Evolutionary conservation across 2,329 filamentous ascomycete species (phyloP), one percentile per base, ranked within the genome.

Genomic region (Paraphaeosphaeria sporulosa): DNA sequence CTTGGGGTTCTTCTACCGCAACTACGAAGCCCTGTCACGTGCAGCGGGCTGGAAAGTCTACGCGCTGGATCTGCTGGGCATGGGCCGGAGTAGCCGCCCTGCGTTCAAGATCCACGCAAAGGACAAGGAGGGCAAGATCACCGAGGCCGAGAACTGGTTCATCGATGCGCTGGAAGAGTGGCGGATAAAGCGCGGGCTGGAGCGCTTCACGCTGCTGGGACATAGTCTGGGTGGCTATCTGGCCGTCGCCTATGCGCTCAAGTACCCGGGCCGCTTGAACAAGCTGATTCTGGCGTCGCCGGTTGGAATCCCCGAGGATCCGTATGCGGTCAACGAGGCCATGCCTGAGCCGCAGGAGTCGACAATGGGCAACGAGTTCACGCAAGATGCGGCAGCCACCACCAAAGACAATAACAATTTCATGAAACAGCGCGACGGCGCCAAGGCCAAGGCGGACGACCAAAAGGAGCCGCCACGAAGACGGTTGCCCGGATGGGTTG

Each of bases 1-100:
- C 0, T 85, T 99, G 0, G 95, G 94, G 23, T 98, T 99, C 80
- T 99, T 96, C 84, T 99, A 97, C 84, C 94, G 95, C 80, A 99
- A 99, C 76, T 97, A 96, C 62, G 95, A 99, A 78, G 88, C 90
- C 6, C 81, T 99, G 36, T 94, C 90, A 48, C 88, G 94, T 19
- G 81, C 88, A 1, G 83, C 85, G 30, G 93, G 94, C 30, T 96
- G 95, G 89, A 94, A 92, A 71, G 81, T 99, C 19, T 98, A 95
- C 75, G 93, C 94, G 0, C 82, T 99, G n/a, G 94, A 99, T 72
- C 88, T 98, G 85, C 84, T 97, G 17, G 94, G 94, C 60, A 97
- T 97, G 92, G 94, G 94, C 60, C 90, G 96, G 71, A 96, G 92
- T 59, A 90, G 88, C 27, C 85, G 94, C 5, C 94, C 95, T 1